phyloP scores from a whole-genome alignment of 2,329 filamentous ascomycete genomes.

The Neopestalotiopsis rosae region DNA sequence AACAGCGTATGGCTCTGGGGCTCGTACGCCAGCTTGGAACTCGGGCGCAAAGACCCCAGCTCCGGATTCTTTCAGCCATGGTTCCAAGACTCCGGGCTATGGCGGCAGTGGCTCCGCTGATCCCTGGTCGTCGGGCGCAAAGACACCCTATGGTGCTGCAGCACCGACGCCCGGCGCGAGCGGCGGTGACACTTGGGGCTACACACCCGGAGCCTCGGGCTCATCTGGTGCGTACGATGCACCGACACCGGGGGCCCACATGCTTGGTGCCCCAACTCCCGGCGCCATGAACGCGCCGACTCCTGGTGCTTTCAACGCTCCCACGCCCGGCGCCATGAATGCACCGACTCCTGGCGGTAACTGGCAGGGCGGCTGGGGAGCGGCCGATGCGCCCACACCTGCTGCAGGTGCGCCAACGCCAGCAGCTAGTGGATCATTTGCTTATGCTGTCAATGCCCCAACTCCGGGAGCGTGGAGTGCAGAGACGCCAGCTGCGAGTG shows the following conservation, averaged over 20 bases:
- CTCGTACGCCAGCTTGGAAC: conserved; percentile 78
- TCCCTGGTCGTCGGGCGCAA: conserved; percentile 70
- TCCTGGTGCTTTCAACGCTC: conserved; percentile 66
- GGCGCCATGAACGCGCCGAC: conserved; percentile 73
- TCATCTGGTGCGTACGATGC: conserved; percentile 67
- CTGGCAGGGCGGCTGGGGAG: conserved; percentile 18
- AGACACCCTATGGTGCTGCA: conserved; percentile 75
- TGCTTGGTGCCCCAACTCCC: conserved; percentile 66
- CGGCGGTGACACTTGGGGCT: conserved; percentile 65
- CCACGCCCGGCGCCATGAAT: conserved; percentile 67
- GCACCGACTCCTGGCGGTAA: conserved; percentile 66
- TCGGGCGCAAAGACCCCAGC: conserved; percentile 77
- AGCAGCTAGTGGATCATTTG: conserved; percentile 13
- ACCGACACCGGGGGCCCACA: conserved; percentile 68
- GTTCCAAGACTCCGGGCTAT: conserved; percentile 73
- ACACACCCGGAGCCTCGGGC: conserved; percentile 56
- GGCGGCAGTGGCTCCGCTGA: conserved; percentile 50
- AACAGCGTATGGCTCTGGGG: conserved; percentile 77
- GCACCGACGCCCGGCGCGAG: conserved; percentile 64
- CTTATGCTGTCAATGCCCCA: conserved; percentile 27
- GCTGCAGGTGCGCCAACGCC: conserved; percentile 16
- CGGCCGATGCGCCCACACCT: conserved; percentile 16
- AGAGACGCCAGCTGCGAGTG: conserved; percentile 35
- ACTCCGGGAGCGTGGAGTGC: conserved; percentile 38
- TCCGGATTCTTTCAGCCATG: conserved; percentile 66